Evolutionary conservation across 73 alveolate species (phyloP), one percentile per base, ranked within the genome.

Genomic region (Symbiodinium pilosum): DNA sequence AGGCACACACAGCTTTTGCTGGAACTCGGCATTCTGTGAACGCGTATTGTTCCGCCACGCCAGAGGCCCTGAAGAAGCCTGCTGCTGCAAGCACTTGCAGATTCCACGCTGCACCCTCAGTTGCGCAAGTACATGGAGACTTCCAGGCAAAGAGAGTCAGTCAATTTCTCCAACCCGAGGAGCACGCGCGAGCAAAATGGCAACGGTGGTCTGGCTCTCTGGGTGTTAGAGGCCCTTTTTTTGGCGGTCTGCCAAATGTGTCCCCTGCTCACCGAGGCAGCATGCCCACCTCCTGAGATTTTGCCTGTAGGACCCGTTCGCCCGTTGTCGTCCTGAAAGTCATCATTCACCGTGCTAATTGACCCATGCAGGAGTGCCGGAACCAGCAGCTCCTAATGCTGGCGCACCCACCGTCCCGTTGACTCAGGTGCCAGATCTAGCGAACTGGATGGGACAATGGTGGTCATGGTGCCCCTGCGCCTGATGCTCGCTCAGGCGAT

Each of bases 271-370:
- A n/a, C 38, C 30, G 81, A 64, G 81, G 81, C 81, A 30, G 81
- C 81, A 4, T n/a, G 81, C 30, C 81, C 81, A n/a, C 81, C 81
- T 64, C 81, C 81, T 64, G 81, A 64, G 81, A 64, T 64, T 64
- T 64, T 64, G 81, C 81, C 81, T 64, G 81, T 64, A 64, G 81
- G 81, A 64, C 81, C 1, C 2, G 30, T 34, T 9, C 30, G 81
- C 24, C 32, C 81, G 81, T 47, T 47, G 59, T 14, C 59, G 73
- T 30, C 18, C n/a, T 54, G 71, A 6, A 4, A 30, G 71, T 11
- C 73, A 54, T 30, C 20, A 54, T 30, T 54, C 34, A 54, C 34
- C 4, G 34, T 54, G 73, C 34, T 54, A 26, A 26, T 26, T 54
- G 32, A 18, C 73, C 73, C 28, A 9, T 26, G 12, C 39, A 64